Conservation (phyloP, 352 stramenopile species). For the Globisporangium paddicum region DNA sequence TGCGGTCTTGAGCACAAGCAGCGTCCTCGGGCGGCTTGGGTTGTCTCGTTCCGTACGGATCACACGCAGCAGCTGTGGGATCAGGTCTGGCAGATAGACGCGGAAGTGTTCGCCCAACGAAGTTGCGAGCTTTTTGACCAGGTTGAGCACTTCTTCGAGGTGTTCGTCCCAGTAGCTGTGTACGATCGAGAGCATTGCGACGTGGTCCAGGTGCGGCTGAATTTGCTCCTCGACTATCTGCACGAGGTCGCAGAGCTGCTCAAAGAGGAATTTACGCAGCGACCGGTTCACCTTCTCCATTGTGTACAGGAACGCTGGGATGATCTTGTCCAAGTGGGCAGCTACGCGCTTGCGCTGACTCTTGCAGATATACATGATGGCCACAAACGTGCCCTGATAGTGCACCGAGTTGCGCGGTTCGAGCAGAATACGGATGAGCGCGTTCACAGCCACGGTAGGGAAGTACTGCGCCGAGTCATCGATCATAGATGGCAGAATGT, state of each 20-base stretch:
- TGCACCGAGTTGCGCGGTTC: constrained; percentile 95
- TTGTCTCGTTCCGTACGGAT: constrained; percentile 79
- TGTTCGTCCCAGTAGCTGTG: constrained; percentile 90
- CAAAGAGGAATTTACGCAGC: constrained; percentile 93
- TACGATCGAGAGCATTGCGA: constrained; percentile 79
- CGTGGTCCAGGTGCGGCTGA: constrained; percentile 83
- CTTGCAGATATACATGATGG: constrained; percentile 99
- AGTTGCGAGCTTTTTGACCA: constrained; percentile 92
- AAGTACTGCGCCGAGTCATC: constrained; percentile 93
- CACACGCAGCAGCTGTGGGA: constrained; percentile 86
- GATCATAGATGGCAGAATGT: constrained; percentile 81
- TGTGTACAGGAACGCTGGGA: constrained; percentile 96
- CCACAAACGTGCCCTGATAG: constrained; percentile 96
- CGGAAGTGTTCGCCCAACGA: constrained; percentile 84
- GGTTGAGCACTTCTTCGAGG: constrained; percentile 95
- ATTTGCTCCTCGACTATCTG: constrained; percentile 97
- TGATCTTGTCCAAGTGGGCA: constrained; percentile 95
- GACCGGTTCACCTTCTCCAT: constrained; percentile 87
- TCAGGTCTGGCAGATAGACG: constrained; percentile 83
- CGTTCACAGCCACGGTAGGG: constrained; percentile 95
- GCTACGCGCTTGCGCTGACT: constrained; percentile 92
- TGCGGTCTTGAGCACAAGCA: constrained; percentile 74
- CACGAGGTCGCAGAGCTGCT: constrained; percentile 96
- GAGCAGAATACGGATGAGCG: constrained; percentile 97
- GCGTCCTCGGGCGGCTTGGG: constrained; percentile 54